Evolutionary conservation across 345 rosid genomes (phyloP).

Genomic region (Eutrema yunnanense): DNA sequence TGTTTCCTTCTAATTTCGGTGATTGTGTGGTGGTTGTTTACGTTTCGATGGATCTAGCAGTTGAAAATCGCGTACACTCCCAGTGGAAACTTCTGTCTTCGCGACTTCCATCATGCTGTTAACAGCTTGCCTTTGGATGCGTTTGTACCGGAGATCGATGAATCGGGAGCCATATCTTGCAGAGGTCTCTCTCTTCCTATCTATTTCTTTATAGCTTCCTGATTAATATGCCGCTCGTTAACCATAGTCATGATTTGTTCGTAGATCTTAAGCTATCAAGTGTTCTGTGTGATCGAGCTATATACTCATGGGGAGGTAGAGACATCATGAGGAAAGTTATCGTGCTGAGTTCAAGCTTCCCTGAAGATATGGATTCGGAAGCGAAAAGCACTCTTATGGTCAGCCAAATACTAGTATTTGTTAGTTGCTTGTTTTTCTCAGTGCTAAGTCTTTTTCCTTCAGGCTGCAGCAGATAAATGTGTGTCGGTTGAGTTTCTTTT

Average conservation of each 20-base stretch:
- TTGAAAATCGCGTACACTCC: slow-evolving; percentile 62
- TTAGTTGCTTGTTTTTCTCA: not conserved
- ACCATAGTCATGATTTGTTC: slow-evolving; percentile 4
- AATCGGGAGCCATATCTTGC: slow-evolving; percentile 38
- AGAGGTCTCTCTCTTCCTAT: slow-evolving; percentile 31
- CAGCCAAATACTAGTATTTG: slow-evolving; percentile 16
- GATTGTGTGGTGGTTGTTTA: slow-evolving; percentile 3
- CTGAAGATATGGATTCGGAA: slow-evolving; percentile 36
- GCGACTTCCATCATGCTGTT: slow-evolving; percentile 80
- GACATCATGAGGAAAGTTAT: slow-evolving; percentile 64
- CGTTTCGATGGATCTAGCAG: slow-evolving; percentile 33
- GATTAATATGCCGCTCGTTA: not conserved
- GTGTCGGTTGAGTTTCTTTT: slow-evolving; percentile 68
- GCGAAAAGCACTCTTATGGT: slow-evolving; percentile 56
- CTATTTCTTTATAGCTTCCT: not conserved
- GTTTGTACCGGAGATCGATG: slow-evolving; percentile 52
- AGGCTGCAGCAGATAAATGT: slow-evolving; percentile 85
- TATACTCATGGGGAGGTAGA: slow-evolving; percentile 72
- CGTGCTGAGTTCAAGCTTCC: slow-evolving; percentile 57
- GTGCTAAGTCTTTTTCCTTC: slow-evolving; percentile 5
- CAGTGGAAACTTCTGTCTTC: slow-evolving; percentile 52
- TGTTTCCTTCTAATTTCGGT: not conserved
- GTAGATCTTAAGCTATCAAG: slow-evolving; percentile 55
- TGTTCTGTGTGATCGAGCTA: slow-evolving; percentile 52
- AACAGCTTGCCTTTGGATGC: slow-evolving; percentile 55